A percentile compares a stretch with the other conserved stretches of the same genome.
phyloP scores from a whole-genome alignment of 2,329 filamentous ascomycete species.

The Lizonia empirigonia region DNA sequence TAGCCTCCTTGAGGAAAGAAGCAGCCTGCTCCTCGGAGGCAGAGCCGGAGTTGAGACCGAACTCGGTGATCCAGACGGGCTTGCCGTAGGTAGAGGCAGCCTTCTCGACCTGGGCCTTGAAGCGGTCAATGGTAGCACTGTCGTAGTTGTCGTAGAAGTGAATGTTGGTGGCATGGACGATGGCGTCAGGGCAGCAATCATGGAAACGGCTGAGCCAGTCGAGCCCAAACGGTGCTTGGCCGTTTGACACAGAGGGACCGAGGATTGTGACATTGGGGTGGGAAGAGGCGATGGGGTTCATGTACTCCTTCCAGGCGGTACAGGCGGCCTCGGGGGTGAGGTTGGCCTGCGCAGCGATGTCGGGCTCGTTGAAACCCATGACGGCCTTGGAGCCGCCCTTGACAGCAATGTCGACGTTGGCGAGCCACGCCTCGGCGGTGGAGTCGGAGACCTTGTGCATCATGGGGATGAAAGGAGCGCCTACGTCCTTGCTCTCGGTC shows the following conservation, averaged over 20 bases:
- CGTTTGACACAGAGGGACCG: constrained; percentile 44
- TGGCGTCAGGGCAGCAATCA: constrained; percentile 41
- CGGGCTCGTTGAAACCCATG: constrained; percentile 51
- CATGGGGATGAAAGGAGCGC: constrained; percentile 67
- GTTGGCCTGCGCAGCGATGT: constrained; percentile 42
- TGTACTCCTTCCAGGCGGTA: constrained; percentile 38
- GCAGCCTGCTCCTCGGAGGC: constrained; percentile 36
- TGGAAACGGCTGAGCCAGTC: constrained; percentile 44
- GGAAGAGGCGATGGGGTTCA: constrained; percentile 37
- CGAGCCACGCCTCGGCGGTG: constrained; percentile 33
- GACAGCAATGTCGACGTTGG: constrained; percentile 50
- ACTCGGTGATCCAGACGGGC: constrained; percentile 49
- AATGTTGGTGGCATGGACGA: constrained; percentile 45
- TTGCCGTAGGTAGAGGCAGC: constrained; percentile 36
- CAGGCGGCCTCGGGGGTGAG: constrained; percentile 41
- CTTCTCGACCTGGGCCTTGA: constrained; percentile 49
- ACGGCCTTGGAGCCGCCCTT: constrained; percentile 41
- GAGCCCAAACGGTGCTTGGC: constrained; percentile 32
- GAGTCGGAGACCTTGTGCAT: constrained; percentile 37
- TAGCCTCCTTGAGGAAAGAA: constrained; percentile 43
- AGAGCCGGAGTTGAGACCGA: constrained; percentile 41
- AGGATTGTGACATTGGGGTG: constrained; percentile 42
- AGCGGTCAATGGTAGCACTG: constrained; percentile 37
- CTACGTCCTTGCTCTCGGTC: constrained; percentile 46
- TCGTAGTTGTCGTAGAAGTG: constrained; percentile 49